Base-by-base conservation (phyloP, 2,329 filamentous ascomycete species). In the Herpotrichia juniperi region DNA sequence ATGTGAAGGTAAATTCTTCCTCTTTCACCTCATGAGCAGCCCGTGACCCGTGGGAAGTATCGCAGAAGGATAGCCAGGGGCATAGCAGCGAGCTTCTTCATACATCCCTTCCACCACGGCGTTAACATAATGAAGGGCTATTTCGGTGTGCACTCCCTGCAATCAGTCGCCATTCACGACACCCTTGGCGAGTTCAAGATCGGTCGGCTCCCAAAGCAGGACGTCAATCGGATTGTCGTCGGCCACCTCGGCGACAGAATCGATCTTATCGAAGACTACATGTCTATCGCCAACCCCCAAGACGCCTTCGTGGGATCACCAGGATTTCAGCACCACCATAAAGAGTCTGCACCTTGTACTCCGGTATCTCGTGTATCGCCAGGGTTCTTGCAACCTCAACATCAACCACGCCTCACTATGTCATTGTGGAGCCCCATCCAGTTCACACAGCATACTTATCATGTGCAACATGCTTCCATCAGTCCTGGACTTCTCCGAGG, bases 111-210 rank as follows among this genome's bases (percentile, higher is more conserved):
- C 37, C 24, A 34, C 17, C 17, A 17, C 17, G 17, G 10, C 10
- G 14, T 39, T 47, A 14, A 48, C 26, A 8, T 31, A 4, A n/a
- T 32, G 12, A n/a, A 71, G 65, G 26, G 40, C 25, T 53, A 56
- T 6, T 69, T 71, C n/a, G 67, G 67, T 14, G 53, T 58, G 16
- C 42, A 54, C 1, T 69, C 68, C 3, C 11, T 30, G 8, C 53
- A 69, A 42, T 50, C 59, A 10, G 45, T 22, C 4, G 48, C 48
- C 4, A 62, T 66, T 25, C 50, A 58, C 22, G 40, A 59, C 12
- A 54, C 54, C 7, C 59, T 70, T 6, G 16, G 43, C 26, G 42
- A 50, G 10, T 72, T 71, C 30, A 48, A 37, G 16, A 32, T 30
- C 4, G 53, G 62, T 9, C 44, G 50, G 21, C 39, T 59, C n/a